phyloP scores from a whole-genome alignment of 768 basidiomycete species.

The Albatrellus ellisii region DNA sequence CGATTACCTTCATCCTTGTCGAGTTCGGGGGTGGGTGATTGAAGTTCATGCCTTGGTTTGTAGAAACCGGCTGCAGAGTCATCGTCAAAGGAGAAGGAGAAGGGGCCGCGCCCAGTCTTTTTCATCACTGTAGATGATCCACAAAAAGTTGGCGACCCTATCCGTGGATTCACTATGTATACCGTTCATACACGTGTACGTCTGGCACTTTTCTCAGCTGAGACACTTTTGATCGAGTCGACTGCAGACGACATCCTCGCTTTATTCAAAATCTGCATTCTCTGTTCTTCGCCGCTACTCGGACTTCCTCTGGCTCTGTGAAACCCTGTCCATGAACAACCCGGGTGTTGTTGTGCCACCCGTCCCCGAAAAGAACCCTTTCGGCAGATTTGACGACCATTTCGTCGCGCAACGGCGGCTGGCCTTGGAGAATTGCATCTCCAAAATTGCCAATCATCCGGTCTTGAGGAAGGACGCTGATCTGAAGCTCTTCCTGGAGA shows the following conservation, averaged over 20 bases:
- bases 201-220: background rate
- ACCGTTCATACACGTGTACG: slow-evolving; percentile 83
- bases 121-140: slow-evolving; percentile 91
- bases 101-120: slow-evolving; percentile 57
- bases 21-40: background rate
- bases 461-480: slow-evolving; percentile 82
- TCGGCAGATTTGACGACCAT: slow-evolving; percentile 85
- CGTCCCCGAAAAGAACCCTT: slow-evolving; percentile 88
- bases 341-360: slow-evolving; percentile 97
- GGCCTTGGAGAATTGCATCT: slow-evolving; percentile 81
- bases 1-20: background rate
- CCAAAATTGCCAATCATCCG: slow-evolving; percentile 89
- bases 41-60: slow-evolving; percentile 1
- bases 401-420: slow-evolving; percentile 81
- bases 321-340: slow-evolving; percentile 78
- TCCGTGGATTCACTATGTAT: slow-evolving; percentile 90
- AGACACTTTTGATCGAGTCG: background rate
- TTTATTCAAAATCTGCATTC: slow-evolving; percentile 73
- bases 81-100: slow-evolving; percentile 19
- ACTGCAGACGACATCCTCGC: slow-evolving; percentile 67
- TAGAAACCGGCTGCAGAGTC: too few relatives aligned
- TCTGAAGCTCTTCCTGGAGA: slow-evolving; percentile 82
- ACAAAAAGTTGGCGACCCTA: slow-evolving; percentile 92
- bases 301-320: slow-evolving; percentile 95
- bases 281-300: slow-evolving; percentile 96